Conservation (phyloP, 2,329 filamentous ascomycete genomes). For the Aspergillus cejpii region DNA sequence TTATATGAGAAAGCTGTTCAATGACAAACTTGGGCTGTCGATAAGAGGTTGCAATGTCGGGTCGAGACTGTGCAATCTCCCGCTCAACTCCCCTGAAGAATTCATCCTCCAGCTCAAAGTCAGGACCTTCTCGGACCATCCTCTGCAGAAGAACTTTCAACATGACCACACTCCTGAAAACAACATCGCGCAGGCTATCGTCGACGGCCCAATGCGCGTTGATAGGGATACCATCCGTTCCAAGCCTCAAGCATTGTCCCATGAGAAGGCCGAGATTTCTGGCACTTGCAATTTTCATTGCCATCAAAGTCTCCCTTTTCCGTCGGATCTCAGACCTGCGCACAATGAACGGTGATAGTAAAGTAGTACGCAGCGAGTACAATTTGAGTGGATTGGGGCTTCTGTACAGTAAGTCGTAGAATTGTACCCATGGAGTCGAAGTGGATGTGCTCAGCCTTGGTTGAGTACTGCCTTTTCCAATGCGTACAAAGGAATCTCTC, state of each 20-base stretch:
- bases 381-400: slow-evolving; percentile 68
- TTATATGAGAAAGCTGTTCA: slow-evolving; percentile 48
- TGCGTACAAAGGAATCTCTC: slow-evolving; percentile 54
- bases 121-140: slow-evolving; percentile 53
- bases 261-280: slow-evolving; percentile 81
- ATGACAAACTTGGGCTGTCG: slow-evolving; percentile 38
- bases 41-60: slow-evolving; percentile 11
- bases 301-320: slow-evolving; percentile 66
- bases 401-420: slow-evolving; percentile 73
- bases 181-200: slow-evolving; percentile 62
- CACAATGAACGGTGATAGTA: slow-evolving; percentile 71
- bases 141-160: slow-evolving; percentile 80
- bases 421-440: slow-evolving; percentile 49
- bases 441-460: slow-evolving; percentile 22
- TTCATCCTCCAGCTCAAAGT: slow-evolving; percentile 51
- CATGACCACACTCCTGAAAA: slow-evolving; percentile 72
- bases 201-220: slow-evolving; percentile 40
- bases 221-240: slow-evolving; percentile 54
- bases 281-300: slow-evolving; percentile 71
- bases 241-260: slow-evolving; percentile 71
- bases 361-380: slow-evolving; percentile 60
- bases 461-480: slow-evolving; percentile 33
- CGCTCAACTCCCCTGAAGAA: slow-evolving; percentile 55
- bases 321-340: slow-evolving; percentile 66
- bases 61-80: slow-evolving; percentile 48